Base-by-base conservation (phyloP, 306 rosid genomes). In the Astragalus membranaceus region DNA sequence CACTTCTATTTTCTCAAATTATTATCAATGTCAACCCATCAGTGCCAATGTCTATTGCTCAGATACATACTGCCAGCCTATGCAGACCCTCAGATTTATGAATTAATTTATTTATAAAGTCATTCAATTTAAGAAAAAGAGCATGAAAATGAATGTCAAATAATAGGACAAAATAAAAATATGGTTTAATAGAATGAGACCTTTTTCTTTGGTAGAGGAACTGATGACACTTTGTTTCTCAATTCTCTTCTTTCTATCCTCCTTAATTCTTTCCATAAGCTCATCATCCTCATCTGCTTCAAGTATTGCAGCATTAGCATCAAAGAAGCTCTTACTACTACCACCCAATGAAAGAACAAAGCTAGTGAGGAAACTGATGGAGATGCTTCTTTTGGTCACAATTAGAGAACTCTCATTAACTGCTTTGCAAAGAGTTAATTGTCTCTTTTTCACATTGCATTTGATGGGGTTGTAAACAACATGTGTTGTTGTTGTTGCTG, bases 261-360 rank as follows among this genome's bases (percentile, higher is more conserved):
- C 67, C 77, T 91, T 95, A 3, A 89, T 91, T 71, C 67, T 95
- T 49, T 95, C 97, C 88, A 95, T 26, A 12, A 91, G 97, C 76
- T 95, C 99, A 29, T 69, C 82, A 46, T 95, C 99, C 53, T 95
- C 99, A 5, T 95, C 99, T 37, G 99, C 96, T 63, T 95, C 99
- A 54, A 95, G 86, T 62, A 95, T 91, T 69, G 99, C 95, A 2
- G 99, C 97, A 83, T 78, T 82, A 4, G 91, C 87, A 67, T 56
- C 75, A 55, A 52, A 63, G 66, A 61, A 70, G 0, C 86, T 82
- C 47, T 70, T 75, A 26, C 30, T 26, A 26, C 30, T 26, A 62
- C 84, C 88, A 54, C 80, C 76, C 65, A 84, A 78, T 17, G 86
- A 64, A 77, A 91, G 78, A 66, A 80, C 78, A 66, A 87, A 65